Conservation (phyloP, 495 filamentous ascomycete genomes). For the Alectoria sarmentosa region DNA sequence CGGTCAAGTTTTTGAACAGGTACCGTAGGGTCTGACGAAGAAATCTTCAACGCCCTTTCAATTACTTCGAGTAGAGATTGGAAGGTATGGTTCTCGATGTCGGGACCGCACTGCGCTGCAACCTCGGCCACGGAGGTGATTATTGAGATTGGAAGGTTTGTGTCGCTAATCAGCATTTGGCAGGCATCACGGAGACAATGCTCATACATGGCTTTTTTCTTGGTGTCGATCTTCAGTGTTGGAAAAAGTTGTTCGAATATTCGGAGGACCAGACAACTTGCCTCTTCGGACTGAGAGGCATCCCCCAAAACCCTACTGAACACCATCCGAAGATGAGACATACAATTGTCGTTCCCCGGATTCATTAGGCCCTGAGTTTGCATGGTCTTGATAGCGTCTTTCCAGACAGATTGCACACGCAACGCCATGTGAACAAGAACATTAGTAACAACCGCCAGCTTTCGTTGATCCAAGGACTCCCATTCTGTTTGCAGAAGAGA, state of each 20-base stretch:
- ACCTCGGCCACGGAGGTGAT: slow-evolving; percentile 11
- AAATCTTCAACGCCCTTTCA: background rate
- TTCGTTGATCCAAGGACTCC: background rate
- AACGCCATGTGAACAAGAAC: slow-evolving; percentile 9
- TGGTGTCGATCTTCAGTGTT: background rate
- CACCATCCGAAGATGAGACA: slow-evolving; percentile 12
- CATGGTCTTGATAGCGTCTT: slow-evolving; percentile 5
- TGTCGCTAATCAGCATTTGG: background rate
- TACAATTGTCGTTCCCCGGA: slow-evolving; percentile 11
- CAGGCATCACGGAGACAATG: background rate
- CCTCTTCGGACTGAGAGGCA: slow-evolving; percentile 3
- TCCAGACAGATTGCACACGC: slow-evolving; percentile 5
- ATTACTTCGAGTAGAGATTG: slow-evolving; percentile 6
- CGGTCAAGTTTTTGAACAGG: slow-evolving; percentile 33
- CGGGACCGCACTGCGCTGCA: slow-evolving; percentile 10
- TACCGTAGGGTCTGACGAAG: background rate
- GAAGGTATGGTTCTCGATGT: slow-evolving; percentile 10
- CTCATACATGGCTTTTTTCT: slow-evolving; percentile 4
- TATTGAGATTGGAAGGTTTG: slow-evolving; percentile 8
- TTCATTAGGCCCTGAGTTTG: slow-evolving; percentile 12
- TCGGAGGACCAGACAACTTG: slow-evolving; percentile 5
- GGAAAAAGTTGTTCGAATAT: slow-evolving; percentile 4
- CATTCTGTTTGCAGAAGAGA: background rate
- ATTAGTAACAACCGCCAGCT: background rate
- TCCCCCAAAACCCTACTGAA: slow-evolving; percentile 6